A percentile compares a stretch with the other conserved stretches of the same genome.
These are phyloP conservation scores for Forsythia viridissima DNA, from an alignment of 257 asterid species.

Conservation along the genomic window DNA sequence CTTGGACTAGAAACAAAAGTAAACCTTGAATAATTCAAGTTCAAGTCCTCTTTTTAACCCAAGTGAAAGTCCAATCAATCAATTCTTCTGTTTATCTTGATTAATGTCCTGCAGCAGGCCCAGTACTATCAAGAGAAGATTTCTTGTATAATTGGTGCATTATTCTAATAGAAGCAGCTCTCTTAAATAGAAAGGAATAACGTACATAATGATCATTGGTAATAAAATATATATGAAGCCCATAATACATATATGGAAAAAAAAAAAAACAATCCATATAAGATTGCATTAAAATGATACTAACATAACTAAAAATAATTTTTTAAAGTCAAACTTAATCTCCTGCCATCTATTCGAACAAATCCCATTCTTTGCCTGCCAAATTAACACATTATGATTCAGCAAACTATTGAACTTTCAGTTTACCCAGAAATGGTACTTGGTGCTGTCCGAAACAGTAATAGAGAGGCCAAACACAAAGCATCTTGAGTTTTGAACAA, in stretches of 20 bases:
- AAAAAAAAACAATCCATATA: neutral
- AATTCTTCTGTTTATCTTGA: neutral
- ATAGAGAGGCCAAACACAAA: neutral
- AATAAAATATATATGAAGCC: neutral
- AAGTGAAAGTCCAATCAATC: neutral
- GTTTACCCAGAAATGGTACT: neutral
- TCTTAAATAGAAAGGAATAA: neutral
- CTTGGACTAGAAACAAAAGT: neutral
- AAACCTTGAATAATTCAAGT: neutral
- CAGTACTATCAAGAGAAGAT: constrained; percentile 1
- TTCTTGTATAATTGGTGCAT: neutral
- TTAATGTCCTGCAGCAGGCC: neutral
- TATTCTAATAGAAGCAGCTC: neutral
- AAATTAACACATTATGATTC: neutral
- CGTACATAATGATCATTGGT: neutral
- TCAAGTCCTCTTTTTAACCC: neutral
- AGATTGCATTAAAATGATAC: neutral
- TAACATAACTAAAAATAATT: neutral
- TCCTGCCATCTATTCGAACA: neutral
- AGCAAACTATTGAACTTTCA: neutral
- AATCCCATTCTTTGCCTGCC: neutral
- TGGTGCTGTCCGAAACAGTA: neutral
- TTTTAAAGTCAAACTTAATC: neutral
- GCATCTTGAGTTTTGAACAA: neutral
- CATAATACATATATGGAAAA: neutral